Percentiles rank a stretch among this genome's conserved stretches.
phyloP scores from a whole-genome alignment of 495 filamentous ascomycete genomes.

The Neurospora sp. region DNA sequence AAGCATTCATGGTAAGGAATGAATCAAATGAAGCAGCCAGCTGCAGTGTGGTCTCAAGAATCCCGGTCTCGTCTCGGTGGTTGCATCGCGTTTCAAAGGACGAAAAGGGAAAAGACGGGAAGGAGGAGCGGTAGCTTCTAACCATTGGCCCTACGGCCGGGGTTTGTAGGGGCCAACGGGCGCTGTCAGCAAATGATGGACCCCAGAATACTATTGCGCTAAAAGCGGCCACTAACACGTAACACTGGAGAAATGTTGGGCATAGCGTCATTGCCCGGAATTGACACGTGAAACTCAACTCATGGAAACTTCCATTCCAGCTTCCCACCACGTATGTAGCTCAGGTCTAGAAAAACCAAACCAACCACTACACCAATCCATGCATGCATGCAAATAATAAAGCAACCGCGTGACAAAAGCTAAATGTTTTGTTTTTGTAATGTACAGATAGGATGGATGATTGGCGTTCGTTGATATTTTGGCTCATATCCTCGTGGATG shows the following conservation, averaged over 20 bases:
- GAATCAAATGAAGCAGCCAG: neutral
- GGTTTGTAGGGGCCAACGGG: neutral
- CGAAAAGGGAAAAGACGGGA: neutral
- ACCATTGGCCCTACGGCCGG: neutral
- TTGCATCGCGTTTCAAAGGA: neutral
- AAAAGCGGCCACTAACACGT: too few relatives aligned
- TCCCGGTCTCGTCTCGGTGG: neutral
- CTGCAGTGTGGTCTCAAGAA: conserved; percentile 8
- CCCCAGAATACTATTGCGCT: neutral
- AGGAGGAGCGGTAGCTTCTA: neutral
- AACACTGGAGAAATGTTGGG: too few relatives aligned
- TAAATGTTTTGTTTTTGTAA: neutral
- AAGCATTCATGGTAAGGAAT: neutral
- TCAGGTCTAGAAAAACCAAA: neutral
- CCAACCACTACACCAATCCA: neutral
- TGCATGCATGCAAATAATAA: neutral
- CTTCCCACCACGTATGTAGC: neutral
- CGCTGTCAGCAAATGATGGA: neutral
- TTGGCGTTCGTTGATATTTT: neutral
- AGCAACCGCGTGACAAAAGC: neutral
- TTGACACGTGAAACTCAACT: too few relatives aligned
- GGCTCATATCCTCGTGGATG: neutral
- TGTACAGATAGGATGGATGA: neutral
- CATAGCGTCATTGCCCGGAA: too few relatives aligned
- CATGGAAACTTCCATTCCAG: too few relatives aligned